Evolutionary conservation across 1,284 basidiomycete genomes (phyloP), one percentile per base, ranked within the genome.

Genomic region (Apiotrichum gracile): DNA sequence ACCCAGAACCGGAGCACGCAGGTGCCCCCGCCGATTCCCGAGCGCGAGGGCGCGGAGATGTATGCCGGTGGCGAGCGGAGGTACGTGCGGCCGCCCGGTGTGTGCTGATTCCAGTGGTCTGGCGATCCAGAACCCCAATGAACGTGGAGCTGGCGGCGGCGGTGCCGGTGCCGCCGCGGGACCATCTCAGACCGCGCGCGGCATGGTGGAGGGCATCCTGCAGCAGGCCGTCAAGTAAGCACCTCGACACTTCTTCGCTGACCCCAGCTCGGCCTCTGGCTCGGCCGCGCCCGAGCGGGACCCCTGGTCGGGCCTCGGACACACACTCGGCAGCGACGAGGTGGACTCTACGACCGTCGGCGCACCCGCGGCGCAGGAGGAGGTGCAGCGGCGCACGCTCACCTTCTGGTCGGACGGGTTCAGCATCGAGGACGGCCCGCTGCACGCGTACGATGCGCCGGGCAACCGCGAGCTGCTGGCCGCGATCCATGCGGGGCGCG

Each of bases 331-430:
- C 2, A 85, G 86, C 25, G 91, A 93, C 53, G 89, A 93, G 21
- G 79, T 85, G 1, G 84, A 85, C 13, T 87, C 86, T 54, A 66
- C 78, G 12, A 84, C 78, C 58, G 76, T 92, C 46, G 35, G 49
- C 48, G 82, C 83, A 24, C 34, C 34, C 12, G 33, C 22, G 8
- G 19, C 16, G 12, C 16, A 6, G 35, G 79, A 81, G 40, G 80
- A 82, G 54, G 78, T 82, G 0, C 87, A 81, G 0, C 82, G 86
- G 43, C 84, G 94, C 13, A 81, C 84, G 52, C 78, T 97, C 34
- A 94, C 88, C 0, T 91, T 98, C 75, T 98, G 96, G 94, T 80
- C 85, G 33, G 83, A 97, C 61, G 94, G 94, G 0, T 97, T 97
- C 76, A 87, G 85, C 42, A 83, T 98, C 52, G 91, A 94, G 65